Base-by-base conservation (phyloP, 108 stramenopile species). In the Fistulifera pelliculosa region DNA sequence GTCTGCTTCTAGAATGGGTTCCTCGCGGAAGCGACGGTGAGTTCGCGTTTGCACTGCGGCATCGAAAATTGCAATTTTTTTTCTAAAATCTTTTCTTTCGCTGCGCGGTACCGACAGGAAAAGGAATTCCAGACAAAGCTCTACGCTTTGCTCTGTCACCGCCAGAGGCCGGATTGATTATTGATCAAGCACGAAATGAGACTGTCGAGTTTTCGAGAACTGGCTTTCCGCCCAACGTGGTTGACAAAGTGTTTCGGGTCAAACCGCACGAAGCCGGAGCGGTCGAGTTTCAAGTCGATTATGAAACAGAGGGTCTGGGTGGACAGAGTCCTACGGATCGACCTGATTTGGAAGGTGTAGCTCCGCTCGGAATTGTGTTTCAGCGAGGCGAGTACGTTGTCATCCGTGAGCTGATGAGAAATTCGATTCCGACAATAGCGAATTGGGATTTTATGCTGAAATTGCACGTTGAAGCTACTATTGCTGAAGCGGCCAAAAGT, bases 381-480 rank as follows among this genome's bases (percentile, higher is more conserved):
- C 69, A 76, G 53, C 69, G 63, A 12, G 82, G 82, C 28, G 82
- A 84, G 55, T 73, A 74, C 35, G 65, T 72, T 43, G 74, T 80
- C 12, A 38, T 84, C 28, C 56, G 52, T 35, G 56, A 73, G 31
- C 54, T 84, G 17, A 69, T 72, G 49, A 56, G 65, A 54, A 52
- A 47, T 12, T 56, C 69, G 21, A 77, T 80, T 53, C 79, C 79
- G 14, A 58, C 62, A 21, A 25, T 84, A 15, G 28, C 68, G 11
- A 79, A 79, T 38, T 84, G 82, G 82, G 61, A 60, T 35, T 54
- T 62, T 24, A 62, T 71, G 49, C 71, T 79, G 69, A 70, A 83
- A 38, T 54, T 76, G 31, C 31, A 35, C 51, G 76, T 17, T 11
- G 17, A 21, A 45, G 3, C 17, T 21, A 11, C 44, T 8, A 21